Base-by-base conservation (phyloP, 495 filamentous ascomycete species). In the Hamigera avellanea region DNA sequence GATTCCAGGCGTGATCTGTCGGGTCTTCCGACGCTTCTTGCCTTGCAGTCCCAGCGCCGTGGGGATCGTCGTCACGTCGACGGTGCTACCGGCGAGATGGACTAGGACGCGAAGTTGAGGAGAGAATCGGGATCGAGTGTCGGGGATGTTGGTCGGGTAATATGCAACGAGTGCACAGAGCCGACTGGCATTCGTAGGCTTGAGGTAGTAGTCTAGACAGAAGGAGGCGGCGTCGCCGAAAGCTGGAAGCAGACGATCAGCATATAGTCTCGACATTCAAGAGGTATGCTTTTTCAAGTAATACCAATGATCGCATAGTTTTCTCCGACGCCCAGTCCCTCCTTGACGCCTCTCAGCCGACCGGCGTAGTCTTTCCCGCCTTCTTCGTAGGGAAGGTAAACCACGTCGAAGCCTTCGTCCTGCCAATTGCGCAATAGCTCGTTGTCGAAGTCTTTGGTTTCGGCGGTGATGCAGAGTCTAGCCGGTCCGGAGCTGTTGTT, bases 401-500 rank as follows among this genome's bases (percentile, higher is more conserved):
- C 50, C 2, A 79, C 75, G 19, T 72, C 55, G 52, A 83, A 84
- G 10, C 79, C 80, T 44, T 86, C 80, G 35, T 72, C 70, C 18
- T 62, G 61, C 80, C 79, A 83, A 18, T 67, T 62, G 13, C 62
- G 57, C 19, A 80, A 39, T 0, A 68, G 73, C 4, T 69, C 50
- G 6, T 52, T 36, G 46, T 83, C 78, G 43, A 82, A 83, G 2
- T 78, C 75, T 0, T 61, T 56, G 9, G 57, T 60, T 44, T 83
- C 78, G 5, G 78, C 66, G 0, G 78, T 77, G 29, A 84, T 56
- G 45, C 76, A 76, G n/a, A 84, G 47, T 12, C 66, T 64, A 3
- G 73, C 72, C n/a, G 68, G 63, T 17, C 57, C 52, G 15, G 52
- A 40, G n/a, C 54, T 56, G 27, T 56, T 57, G 26, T 59, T 65